These are phyloP conservation scores for Solanum appendiculatum DNA, from an alignment of 257 asterid species.

Conservation along the genomic window DNA sequence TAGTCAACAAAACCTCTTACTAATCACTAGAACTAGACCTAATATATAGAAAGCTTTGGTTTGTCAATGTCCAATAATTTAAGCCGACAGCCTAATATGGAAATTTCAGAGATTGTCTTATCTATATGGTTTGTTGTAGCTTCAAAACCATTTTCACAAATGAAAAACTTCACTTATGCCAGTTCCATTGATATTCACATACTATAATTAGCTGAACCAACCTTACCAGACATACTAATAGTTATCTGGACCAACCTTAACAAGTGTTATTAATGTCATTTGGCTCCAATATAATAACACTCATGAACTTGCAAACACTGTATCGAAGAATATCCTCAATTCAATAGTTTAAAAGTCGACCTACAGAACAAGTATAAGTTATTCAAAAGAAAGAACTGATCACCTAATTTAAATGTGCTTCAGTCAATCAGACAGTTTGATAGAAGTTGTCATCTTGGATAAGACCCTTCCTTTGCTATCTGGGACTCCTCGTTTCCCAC, in stretches of 20 bases:
- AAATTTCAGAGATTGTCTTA: neutral
- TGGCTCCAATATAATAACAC: neutral
- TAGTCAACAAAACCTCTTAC: neutral
- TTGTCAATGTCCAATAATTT: neutral
- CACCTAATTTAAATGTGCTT: neutral
- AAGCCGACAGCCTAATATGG: neutral
- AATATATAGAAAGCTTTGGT: neutral
- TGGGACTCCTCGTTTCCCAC: neutral
- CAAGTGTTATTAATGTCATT: neutral
- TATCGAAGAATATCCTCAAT: too few species aligned
- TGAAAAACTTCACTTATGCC: neutral
- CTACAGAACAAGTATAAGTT: neutral
- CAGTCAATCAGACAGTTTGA: neutral
- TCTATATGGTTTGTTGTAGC: neutral
- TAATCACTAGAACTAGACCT: neutral
- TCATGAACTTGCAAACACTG: neutral
- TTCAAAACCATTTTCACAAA: neutral
- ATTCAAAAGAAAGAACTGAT: neutral
- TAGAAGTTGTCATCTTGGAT: neutral
- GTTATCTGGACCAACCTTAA: neutral
- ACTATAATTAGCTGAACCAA: neutral
- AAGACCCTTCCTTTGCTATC: neutral
- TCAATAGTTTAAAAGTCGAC: neutral
- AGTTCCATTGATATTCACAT: neutral
- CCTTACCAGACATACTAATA: neutral